Evolutionary conservation across 306 rosid genomes (phyloP).

Genomic region (Chamaecrista fasciculata): DNA sequence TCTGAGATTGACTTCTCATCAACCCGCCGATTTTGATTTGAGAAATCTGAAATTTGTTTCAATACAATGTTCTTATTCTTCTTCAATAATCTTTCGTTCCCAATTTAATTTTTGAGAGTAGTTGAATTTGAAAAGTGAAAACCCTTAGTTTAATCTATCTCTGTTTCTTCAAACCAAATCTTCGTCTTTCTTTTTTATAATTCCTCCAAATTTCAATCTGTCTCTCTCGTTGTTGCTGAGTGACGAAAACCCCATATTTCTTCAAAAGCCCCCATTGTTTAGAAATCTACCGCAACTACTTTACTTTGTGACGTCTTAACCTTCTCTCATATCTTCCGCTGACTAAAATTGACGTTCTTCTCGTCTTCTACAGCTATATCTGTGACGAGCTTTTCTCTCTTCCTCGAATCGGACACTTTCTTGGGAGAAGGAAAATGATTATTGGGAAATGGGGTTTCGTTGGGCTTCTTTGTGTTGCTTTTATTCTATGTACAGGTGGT

Average conservation of each 20-base stretch:
- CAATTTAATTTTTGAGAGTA: background rate
- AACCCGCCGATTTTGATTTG: conserved; percentile 13
- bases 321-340: conserved; percentile 24
- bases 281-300: conserved; percentile 45
- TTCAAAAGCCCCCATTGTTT: conserved; percentile 22
- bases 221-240: conserved; percentile 36
- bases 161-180: conserved; percentile 20
- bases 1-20: conserved; percentile 35
- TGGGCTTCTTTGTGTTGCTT: conserved; percentile 51
- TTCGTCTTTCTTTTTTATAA: too few species aligned
- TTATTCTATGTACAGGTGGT: conserved; percentile 38
- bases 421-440: conserved; percentile 45
- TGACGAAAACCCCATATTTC: conserved; percentile 19
- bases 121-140: too few species aligned
- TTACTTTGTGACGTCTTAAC: conserved; percentile 39
- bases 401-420: conserved; percentile 17
- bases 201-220: too few species aligned
- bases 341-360: too few species aligned
- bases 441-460: conserved; percentile 50
- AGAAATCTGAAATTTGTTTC: background rate
- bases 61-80: conserved; percentile 16
- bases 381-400: background rate
- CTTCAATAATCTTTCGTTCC: conserved; percentile 5
- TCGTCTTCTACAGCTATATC: background rate
- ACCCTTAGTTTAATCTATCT: too few species aligned